phyloP scores from a whole-genome alignment of 441 rosid genomes.

The Omphalea diandra region DNA sequence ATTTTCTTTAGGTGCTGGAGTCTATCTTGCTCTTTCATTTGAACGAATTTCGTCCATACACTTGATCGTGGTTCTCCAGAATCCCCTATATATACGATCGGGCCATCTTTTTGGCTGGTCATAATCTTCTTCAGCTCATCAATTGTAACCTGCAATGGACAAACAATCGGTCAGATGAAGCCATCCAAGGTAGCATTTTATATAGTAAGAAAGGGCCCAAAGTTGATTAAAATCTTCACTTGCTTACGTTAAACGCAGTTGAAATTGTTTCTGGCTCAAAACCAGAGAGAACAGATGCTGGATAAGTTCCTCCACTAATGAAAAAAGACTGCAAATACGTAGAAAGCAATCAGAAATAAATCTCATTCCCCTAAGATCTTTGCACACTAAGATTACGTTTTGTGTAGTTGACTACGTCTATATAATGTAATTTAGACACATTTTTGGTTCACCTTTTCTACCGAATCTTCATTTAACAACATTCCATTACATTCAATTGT shows the following conservation, averaged over 20 bases:
- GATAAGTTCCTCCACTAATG: slow-evolving; percentile 71
- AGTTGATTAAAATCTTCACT: no score
- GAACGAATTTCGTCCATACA: slow-evolving; percentile 55
- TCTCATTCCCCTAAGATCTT: no score
- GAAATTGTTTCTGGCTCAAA: slow-evolving; percentile 61
- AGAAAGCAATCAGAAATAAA: no score
- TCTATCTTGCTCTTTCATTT: slow-evolving; percentile 45
- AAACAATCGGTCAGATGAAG: background rate
- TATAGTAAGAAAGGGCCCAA: background rate
- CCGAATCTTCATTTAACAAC: no score
- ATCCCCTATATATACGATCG: slow-evolving; percentile 50
- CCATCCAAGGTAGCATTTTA: background rate
- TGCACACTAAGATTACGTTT: no score
- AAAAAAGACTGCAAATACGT: slow-evolving; percentile 61
- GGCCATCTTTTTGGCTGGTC: slow-evolving; percentile 45
- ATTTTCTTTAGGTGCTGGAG: slow-evolving; percentile 50
- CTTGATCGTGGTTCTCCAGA: slow-evolving; percentile 45
- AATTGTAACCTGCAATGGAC: slow-evolving; percentile 41
- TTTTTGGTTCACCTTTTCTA: no score
- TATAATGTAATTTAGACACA: no score
- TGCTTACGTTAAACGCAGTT: slow-evolving; percentile 71
- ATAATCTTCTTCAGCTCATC: slow-evolving; percentile 43
- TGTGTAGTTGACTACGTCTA: no score
- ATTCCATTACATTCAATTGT: no score
- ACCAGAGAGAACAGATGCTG: slow-evolving; percentile 62